phyloP scores from a whole-genome alignment of 352 stramenopile species.

The Globisporangium uncinulatum region DNA sequence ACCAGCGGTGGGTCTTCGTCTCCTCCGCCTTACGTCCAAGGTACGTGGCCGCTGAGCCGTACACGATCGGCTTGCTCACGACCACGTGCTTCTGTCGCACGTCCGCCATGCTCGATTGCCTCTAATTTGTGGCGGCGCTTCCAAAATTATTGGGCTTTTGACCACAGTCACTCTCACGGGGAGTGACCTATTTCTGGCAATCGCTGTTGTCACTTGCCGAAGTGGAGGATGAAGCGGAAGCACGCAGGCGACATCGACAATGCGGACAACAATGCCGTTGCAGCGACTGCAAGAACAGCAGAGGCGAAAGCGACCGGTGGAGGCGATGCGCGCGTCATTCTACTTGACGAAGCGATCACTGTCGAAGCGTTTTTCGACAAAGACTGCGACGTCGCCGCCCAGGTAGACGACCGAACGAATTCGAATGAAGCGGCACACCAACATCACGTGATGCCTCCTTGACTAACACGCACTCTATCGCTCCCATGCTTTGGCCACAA shows the following conservation, averaged over 20 bases:
- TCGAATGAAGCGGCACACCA: no score
- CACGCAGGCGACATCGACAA: slow-evolving; percentile 6
- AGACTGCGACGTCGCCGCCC: slow-evolving; percentile 15
- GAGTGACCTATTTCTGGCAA: background rate
- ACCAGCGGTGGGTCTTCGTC: slow-evolving; percentile 94
- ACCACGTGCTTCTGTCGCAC: slow-evolving; percentile 71
- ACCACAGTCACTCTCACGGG: background rate
- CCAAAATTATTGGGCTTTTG: background rate
- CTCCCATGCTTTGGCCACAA: background rate
- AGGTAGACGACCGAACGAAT: slow-evolving; percentile 5
- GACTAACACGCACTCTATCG: background rate
- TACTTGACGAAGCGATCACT: slow-evolving; percentile 17
- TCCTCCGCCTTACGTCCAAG: slow-evolving; percentile 91
- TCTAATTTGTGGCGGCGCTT: no score
- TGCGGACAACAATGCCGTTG: background rate
- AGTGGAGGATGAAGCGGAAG: slow-evolving; percentile 41
- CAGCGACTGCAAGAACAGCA: slow-evolving; percentile 3
- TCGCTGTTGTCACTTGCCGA: background rate
- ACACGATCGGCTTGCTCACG: slow-evolving; percentile 92
- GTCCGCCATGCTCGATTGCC: slow-evolving; percentile 49
- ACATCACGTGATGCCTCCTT: background rate
- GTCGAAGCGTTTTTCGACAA: slow-evolving; percentile 16
- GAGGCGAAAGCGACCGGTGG: background rate
- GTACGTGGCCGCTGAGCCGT: slow-evolving; percentile 93
- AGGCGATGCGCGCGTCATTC: slow-evolving; percentile 2